Percentiles rank a stretch among this genome's conserved stretches.
Conservation (phyloP, 768 basidiomycete genomes). For the Lentinula sp. region DNA sequence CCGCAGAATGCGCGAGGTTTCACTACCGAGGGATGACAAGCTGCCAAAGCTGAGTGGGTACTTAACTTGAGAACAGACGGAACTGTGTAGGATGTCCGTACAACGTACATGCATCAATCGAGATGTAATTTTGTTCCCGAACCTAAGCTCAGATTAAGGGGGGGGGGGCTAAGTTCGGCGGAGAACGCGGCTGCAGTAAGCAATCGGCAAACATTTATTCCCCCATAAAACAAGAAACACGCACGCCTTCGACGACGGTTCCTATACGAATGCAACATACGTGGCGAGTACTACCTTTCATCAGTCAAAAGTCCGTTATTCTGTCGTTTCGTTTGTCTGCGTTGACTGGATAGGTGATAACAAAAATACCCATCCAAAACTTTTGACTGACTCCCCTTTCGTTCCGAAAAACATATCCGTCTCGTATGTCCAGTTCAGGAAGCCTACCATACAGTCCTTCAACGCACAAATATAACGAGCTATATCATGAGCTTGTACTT, state of each 20-base stretch:
- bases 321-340: not conserved
- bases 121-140: not conserved
- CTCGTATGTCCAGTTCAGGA: constrained; percentile 62
- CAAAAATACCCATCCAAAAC: constrained; percentile 60
- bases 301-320: not conserved
- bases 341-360: not conserved
- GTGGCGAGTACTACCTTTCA: not conserved
- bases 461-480: constrained; percentile 39
- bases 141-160: not conserved
- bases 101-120: not conserved
- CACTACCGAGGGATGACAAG: not conserved
- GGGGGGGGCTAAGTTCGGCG: too few species aligned
- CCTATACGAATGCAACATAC: not conserved
- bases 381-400: constrained; percentile 49
- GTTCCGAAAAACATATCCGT: constrained; percentile 55
- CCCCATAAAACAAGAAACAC: too few species aligned
- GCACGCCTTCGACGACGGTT: too few species aligned
- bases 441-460: constrained; percentile 50
- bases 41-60: not conserved
- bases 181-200: too few species aligned
- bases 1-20: not conserved
- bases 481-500: not conserved
- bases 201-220: too few species aligned
- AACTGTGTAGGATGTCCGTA: too few species aligned
- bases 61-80: too few species aligned